Percentiles rank a stretch among this genome's conserved stretches.
These are phyloP conservation scores for Tubosaeta brunneosetosa DNA, from an alignment of 768 basidiomycete species.

Conservation along the genomic window DNA sequence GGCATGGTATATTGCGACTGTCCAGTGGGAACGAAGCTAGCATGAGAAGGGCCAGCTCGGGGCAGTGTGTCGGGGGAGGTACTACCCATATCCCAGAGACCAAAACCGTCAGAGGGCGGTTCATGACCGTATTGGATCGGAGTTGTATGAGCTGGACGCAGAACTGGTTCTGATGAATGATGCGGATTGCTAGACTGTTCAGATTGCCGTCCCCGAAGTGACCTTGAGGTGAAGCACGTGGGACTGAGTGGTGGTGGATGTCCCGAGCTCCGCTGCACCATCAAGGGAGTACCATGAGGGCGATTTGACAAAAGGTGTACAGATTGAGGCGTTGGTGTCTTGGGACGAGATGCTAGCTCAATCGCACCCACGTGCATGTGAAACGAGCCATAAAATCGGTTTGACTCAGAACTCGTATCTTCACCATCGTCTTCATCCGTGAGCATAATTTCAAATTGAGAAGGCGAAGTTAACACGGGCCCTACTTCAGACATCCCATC, in stretches of 20 bases:
- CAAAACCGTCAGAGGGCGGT: background rate
- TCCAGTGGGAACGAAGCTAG: background rate
- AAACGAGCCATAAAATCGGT: slow-evolving; percentile 5
- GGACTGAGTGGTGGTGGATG: slow-evolving; percentile 1
- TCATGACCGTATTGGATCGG: background rate
- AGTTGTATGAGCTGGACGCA: background rate
- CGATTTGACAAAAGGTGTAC: background rate
- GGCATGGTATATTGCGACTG: background rate
- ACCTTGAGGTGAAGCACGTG: background rate
- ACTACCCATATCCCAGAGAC: slow-evolving; percentile 1
- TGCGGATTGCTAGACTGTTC: background rate
- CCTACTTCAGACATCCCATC: slow-evolving; percentile 21
- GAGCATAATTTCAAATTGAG: slow-evolving; percentile 16
- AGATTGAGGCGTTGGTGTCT: background rate
- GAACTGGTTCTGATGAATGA: background rate
- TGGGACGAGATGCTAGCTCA: background rate
- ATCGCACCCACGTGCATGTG: slow-evolving; percentile 2
- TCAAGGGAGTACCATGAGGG: background rate
- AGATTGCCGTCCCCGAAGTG: background rate
- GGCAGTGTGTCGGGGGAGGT: background rate
- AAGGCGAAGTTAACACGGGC: slow-evolving; percentile 17
- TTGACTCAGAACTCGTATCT: slow-evolving; percentile 12
- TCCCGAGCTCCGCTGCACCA: background rate
- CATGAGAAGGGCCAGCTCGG: background rate
- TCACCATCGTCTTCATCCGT: slow-evolving; percentile 19